Evolutionary conservation across 768 basidiomycete genomes (phyloP).

Genomic region (Udeniomyces megalosporus): DNA sequence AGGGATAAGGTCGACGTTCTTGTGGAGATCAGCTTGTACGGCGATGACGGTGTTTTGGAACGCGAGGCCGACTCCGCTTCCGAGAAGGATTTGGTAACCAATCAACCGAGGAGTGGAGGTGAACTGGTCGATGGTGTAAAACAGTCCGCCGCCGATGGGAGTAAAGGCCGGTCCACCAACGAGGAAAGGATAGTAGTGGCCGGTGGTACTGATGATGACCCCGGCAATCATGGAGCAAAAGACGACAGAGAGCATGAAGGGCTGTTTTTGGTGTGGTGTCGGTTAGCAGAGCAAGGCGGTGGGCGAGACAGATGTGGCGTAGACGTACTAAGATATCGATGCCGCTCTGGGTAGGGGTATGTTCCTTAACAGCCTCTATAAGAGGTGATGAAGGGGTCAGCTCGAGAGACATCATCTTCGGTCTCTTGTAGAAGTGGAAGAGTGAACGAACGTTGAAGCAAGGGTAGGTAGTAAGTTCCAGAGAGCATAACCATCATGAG

Average conservation of each 20-base stretch:
- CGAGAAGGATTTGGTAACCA: slow-evolving; percentile 33
- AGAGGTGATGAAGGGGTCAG: too few relatives aligned
- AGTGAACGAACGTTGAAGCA: slow-evolving; percentile 22
- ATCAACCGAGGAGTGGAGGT: slow-evolving; percentile 23
- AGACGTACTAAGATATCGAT: slow-evolving; percentile 35
- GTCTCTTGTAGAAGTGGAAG: too few relatives aligned
- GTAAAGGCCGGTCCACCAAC: slow-evolving; percentile 23
- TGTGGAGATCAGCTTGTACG: slow-evolving; percentile 30
- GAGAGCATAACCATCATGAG: slow-evolving; percentile 19
- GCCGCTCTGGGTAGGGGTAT: slow-evolving; percentile 31
- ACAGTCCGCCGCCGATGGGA: slow-evolving; percentile 30
- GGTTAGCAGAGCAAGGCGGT: too few relatives aligned
- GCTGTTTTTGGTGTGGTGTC: too few relatives aligned
- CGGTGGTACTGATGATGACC: slow-evolving; percentile 23
- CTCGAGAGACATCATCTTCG: too few relatives aligned
- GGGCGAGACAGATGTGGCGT: too few relatives aligned
- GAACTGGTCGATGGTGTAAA: slow-evolving; percentile 27
- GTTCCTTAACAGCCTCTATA: slow-evolving; percentile 24
- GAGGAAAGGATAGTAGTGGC: slow-evolving; percentile 30
- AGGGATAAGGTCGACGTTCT: neutral
- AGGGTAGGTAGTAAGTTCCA: slow-evolving; percentile 29
- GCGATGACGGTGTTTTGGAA: slow-evolving; percentile 29
- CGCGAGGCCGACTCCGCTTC: slow-evolving; percentile 28
- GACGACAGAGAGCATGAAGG: slow-evolving; percentile 30
- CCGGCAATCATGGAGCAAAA: slow-evolving; percentile 27